These are phyloP conservation scores for Blastobotrys americana DNA, from an alignment of 805 yeast species.

Conservation along the genomic window DNA sequence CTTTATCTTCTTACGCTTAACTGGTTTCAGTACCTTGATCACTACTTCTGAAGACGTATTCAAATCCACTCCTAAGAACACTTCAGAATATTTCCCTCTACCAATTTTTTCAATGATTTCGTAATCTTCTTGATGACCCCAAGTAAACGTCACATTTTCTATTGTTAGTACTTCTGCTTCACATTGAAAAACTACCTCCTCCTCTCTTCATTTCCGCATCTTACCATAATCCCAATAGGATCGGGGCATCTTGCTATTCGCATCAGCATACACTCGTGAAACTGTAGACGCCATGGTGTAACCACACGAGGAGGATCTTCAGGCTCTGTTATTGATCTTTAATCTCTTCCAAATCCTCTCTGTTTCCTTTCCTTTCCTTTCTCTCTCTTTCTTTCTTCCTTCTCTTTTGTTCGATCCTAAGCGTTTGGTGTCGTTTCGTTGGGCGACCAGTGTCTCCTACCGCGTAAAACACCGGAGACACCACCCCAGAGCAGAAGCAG, in stretches of 20 bases:
- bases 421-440: neutral
- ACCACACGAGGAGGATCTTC: too few relatives aligned
- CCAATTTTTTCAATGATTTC: conserved; percentile 82
- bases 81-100: conserved; percentile 91
- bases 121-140: conserved; percentile 82
- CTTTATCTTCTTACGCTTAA: conserved; percentile 84
- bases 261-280: conserved; percentile 77
- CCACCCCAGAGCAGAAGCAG: neutral
- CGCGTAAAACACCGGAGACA: neutral
- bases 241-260: conserved; percentile 64
- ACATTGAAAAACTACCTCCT: neutral
- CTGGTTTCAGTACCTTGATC: conserved; percentile 88
- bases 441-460: neutral
- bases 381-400: neutral
- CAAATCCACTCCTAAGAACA: conserved; percentile 70
- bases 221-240: conserved; percentile 72
- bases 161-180: conserved; percentile 1
- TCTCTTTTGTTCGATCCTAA: neutral
- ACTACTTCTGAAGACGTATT: conserved; percentile 60
- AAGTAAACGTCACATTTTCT: conserved; percentile 59
- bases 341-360: too few relatives aligned
- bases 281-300: conserved; percentile 25
- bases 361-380: neutral
- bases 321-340: too few relatives aligned
- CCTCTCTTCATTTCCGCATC: conserved; percentile 2